Percentiles rank a stretch among this genome's conserved stretches.
These are phyloP conservation scores for Sanghuangporus weigelae DNA, from an alignment of 1,284 basidiomycete genomes.

Conservation along the genomic window DNA sequence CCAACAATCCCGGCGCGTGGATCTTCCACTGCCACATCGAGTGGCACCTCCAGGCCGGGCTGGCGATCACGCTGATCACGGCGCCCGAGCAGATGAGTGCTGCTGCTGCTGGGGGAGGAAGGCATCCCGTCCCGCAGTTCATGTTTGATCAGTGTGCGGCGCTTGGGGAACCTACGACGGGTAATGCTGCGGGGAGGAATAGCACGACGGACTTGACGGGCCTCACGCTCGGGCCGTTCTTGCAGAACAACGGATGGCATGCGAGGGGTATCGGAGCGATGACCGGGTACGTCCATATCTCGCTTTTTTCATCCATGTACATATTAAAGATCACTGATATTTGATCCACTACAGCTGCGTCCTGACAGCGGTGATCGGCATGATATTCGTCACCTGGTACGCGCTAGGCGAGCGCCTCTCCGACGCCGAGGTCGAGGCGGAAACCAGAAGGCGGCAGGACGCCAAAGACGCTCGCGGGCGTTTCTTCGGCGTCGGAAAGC, in stretches of 20 bases:
- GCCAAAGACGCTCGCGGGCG: slow-evolving; percentile 37
- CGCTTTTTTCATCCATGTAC: too few species aligned
- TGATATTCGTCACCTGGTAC: slow-evolving; percentile 82
- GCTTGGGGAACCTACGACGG: slow-evolving; percentile 53
- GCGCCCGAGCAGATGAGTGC: slow-evolving; percentile 58
- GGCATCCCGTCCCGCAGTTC: slow-evolving; percentile 40
- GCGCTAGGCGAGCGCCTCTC: slow-evolving; percentile 58
- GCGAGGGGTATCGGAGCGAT: slow-evolving; percentile 79
- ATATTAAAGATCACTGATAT: neutral
- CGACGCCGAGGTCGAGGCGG: slow-evolving; percentile 75
- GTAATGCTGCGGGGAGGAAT: slow-evolving; percentile 76
- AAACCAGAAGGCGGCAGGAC: slow-evolving; percentile 50
- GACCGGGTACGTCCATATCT: slow-evolving; percentile 40
- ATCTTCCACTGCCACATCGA: slow-evolving; percentile 80
- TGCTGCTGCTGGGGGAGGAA: slow-evolving; percentile 21
- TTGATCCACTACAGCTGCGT: slow-evolving; percentile 48
- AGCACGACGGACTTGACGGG: slow-evolving; percentile 60
- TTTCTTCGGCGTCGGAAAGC: slow-evolving; percentile 2
- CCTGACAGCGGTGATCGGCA: slow-evolving; percentile 76
- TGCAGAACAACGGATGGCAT: slow-evolving; percentile 75
- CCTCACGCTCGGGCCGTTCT: slow-evolving; percentile 59
- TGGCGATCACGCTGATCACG: slow-evolving; percentile 75
- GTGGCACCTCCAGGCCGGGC: slow-evolving; percentile 76
- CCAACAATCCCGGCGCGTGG: slow-evolving; percentile 85
- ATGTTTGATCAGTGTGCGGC: slow-evolving; percentile 70